Percentiles rank a stretch among this genome's conserved stretches.
Evolutionary conservation across 2,329 filamentous ascomycete species (phyloP).

Genomic region (Pezicula rhizophila): DNA sequence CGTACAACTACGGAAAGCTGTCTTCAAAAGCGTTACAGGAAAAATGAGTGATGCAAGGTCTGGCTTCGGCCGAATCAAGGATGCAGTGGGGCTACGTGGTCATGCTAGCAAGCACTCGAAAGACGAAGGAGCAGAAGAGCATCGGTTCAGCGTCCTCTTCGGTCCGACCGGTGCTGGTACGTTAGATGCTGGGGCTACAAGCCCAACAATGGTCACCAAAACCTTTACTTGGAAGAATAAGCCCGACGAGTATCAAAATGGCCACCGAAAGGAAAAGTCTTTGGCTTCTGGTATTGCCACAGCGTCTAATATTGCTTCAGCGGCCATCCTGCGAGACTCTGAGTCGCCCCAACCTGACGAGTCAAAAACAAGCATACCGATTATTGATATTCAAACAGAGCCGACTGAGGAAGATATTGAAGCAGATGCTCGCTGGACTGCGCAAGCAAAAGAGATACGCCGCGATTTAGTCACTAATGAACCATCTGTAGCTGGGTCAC

Average conservation of each 20-base stretch:
- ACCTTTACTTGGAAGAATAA: slow-evolving; percentile 61
- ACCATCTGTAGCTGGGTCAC: slow-evolving; percentile 52
- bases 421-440: slow-evolving; percentile 22
- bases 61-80: slow-evolving; percentile 79
- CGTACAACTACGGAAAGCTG: slow-evolving; percentile 50
- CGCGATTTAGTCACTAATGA: slow-evolving; percentile 37
- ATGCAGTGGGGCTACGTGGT: slow-evolving; percentile 60
- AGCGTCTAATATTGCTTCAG: slow-evolving; percentile 3
- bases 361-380: slow-evolving; percentile 3
- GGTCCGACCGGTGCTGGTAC: slow-evolving; percentile 16
- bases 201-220: slow-evolving; percentile 34
- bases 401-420: slow-evolving; percentile 15
- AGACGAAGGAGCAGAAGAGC: slow-evolving; percentile 35
- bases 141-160: slow-evolving; percentile 14
- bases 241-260: slow-evolving; percentile 49
- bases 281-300: slow-evolving; percentile 3
- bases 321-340: slow-evolving; percentile 2
- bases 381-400: slow-evolving; percentile 5
- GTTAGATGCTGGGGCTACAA: slow-evolving; percentile 11
- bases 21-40: slow-evolving; percentile 74
- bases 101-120: slow-evolving; percentile 50
- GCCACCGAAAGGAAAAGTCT: slow-evolving; percentile 16
- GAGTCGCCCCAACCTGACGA: slow-evolving; percentile 6
- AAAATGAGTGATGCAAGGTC: slow-evolving; percentile 76
- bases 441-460: slow-evolving; percentile 36